phyloP scores from a whole-genome alignment of 176 grass and related monocot genomes.

The Chrysopogon serrulatus region DNA sequence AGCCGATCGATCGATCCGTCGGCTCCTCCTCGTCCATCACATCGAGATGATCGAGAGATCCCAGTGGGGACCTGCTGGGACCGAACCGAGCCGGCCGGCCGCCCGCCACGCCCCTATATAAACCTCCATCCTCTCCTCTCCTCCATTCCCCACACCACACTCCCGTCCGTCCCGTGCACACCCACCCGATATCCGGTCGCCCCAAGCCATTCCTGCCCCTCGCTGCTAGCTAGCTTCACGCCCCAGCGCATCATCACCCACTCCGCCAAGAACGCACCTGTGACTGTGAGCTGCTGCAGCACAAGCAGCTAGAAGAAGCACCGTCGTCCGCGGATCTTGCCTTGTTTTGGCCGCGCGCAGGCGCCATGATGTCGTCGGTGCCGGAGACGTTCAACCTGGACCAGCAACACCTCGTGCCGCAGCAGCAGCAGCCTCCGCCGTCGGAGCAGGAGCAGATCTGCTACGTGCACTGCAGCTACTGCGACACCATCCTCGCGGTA shows the following conservation, averaged over 20 bases:
- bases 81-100: neutral
- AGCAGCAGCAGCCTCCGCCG: conserved; percentile 16
- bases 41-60: neutral
- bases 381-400: conserved; percentile 68
- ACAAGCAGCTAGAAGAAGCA: neutral
- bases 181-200: neutral
- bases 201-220: neutral
- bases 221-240: neutral
- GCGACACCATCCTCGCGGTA: conserved; percentile 97
- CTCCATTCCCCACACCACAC: no score
- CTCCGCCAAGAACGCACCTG: neutral
- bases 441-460: conserved; percentile 99
- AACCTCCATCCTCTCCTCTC: neutral
- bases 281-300: no score
- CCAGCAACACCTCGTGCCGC: conserved; percentile 54
- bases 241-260: neutral
- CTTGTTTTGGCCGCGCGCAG: neutral
- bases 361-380: conserved; percentile 47
- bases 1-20: conserved; percentile 1
- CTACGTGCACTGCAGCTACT: conserved; percentile 99
- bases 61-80: neutral
- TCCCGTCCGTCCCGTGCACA: neutral
- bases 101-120: conserved; percentile 19
- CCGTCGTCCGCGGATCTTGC: neutral
- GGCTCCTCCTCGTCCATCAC: conserved; percentile 30